These are phyloP conservation scores for Ceratobasidium sp. DNA, from an alignment of 1,284 basidiomycete species.

Conservation along the genomic window DNA sequence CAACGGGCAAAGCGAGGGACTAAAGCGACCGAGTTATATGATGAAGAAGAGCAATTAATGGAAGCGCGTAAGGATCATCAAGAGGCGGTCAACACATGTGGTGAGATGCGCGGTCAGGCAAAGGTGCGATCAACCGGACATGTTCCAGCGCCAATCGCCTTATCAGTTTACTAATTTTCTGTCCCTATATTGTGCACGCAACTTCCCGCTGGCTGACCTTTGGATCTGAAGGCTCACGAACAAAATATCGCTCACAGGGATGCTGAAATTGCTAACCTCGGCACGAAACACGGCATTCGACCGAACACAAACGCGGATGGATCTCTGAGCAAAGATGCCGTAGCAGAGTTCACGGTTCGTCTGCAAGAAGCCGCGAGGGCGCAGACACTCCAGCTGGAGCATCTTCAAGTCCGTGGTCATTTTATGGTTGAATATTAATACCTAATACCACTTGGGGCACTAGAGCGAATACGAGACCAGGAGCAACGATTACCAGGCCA, in stretches of 20 bases:
- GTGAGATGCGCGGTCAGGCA: conserved; percentile 73
- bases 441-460: conserved; percentile 16
- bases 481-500: conserved; percentile 54
- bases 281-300: conserved; percentile 53
- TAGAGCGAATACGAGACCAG: conserved; percentile 44
- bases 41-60: conserved; percentile 70
- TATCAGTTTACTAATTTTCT: not conserved
- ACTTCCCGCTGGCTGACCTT: conserved; percentile 34
- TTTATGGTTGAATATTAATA: not conserved
- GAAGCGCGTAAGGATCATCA: conserved; percentile 69
- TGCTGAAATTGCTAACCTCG: conserved; percentile 77
- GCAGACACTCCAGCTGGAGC: conserved; percentile 70
- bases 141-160: not conserved
- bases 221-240: conserved; percentile 73
- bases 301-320: conserved; percentile 41
- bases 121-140: conserved; percentile 61
- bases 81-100: conserved; percentile 70
- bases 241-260: conserved; percentile 82
- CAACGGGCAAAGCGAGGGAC: conserved; percentile 64
- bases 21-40: conserved; percentile 34
- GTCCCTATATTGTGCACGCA: not conserved
- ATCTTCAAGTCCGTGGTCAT: conserved; percentile 66
- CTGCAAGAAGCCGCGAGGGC: conserved; percentile 71
- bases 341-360: conserved; percentile 76
- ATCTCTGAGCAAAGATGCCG: conserved; percentile 72